Evolutionary conservation across 176 grass and related monocot genomes (phyloP), one percentile per base, ranked within the genome.

Genomic region (Paspalum vaginatum): DNA sequence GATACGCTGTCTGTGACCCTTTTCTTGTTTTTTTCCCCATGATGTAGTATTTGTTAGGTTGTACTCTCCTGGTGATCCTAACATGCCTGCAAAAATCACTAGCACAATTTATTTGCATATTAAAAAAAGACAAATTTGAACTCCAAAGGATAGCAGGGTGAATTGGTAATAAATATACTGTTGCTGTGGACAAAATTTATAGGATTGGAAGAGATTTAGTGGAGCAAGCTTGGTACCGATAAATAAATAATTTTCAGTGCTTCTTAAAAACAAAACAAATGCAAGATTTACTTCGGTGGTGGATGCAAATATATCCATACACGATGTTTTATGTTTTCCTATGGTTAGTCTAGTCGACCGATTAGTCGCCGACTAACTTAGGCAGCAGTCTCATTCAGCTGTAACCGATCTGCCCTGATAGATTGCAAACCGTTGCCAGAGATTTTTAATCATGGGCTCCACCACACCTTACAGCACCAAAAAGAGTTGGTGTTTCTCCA

Each of bases 401-500:
- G 18, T 43, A n/a, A 53, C 43, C 5, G 47, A 51, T 62, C 37
- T 81, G 81, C 68, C n/a, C 16, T 67, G 54, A 44, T 75, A 59
- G 48, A 18, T 66, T 61, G 61, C 59, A 55, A 56, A 57, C 9
- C 64, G 61, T 74, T 74, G 68, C 14, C 14, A 24, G 26, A 57
- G 49, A 17, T 65, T 52, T 76, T 70, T 79, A 58, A 8, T 37
- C 45, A 52, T 66, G 15, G 69, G 26, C 6, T n/a, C n/a, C 41
- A 68, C 16, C 27, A 50, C 57, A 59, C 26, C 60, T 12, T 58
- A 63, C 43, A 49, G 27, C n/a, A 1, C 37, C 50, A n/a, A 68
- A 60, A n/a, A 26, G 13, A 70, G 15, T 1, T 0, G 7, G 20
- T 11, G 2, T 8, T 50, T 9, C 42, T 42, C 2, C 8, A 49